Conservation (phyloP, 495 filamentous ascomycete genomes). For the Penicillium egyptiacum region DNA sequence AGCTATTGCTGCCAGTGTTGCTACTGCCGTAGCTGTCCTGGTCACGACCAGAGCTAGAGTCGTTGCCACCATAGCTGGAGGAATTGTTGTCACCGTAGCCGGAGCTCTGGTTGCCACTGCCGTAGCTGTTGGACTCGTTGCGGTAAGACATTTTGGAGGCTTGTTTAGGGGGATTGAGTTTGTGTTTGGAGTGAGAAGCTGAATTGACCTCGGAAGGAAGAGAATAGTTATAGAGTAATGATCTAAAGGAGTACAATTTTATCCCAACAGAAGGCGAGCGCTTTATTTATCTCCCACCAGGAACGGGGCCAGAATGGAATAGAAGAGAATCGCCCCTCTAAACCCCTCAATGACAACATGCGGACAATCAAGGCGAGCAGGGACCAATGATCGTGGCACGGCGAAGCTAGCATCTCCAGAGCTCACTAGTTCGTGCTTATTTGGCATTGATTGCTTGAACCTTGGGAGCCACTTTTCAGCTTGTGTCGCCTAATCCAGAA, state of each 20-base stretch:
- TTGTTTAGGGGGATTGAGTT: neutral
- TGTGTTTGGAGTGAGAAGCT: neutral
- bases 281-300: constrained; percentile 5
- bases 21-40: constrained; percentile 4
- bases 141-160: constrained; percentile 6
- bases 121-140: constrained; percentile 13
- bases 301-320: neutral
- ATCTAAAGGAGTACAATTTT: neutral
- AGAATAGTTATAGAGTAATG: neutral
- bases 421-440: constrained; percentile 3
- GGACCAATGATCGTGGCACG: constrained; percentile 7
- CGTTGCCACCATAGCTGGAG: neutral
- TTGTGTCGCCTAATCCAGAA: neutral
- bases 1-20: neutral
- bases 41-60: constrained; percentile 1
- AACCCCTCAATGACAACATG: constrained; percentile 10
- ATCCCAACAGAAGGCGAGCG: neutral
- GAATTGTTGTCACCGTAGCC: neutral
- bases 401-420: neutral
- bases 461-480: constrained; percentile 8
- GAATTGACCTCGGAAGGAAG: neutral
- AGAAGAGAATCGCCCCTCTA: neutral
- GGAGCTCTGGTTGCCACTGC: constrained; percentile 10
- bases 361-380: neutral
- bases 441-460: constrained; percentile 1